Evolutionary conservation across 2,329 filamentous ascomycete genomes (phyloP), one percentile per base, ranked within the genome.

Genomic region (Botrytis fragariae): DNA sequence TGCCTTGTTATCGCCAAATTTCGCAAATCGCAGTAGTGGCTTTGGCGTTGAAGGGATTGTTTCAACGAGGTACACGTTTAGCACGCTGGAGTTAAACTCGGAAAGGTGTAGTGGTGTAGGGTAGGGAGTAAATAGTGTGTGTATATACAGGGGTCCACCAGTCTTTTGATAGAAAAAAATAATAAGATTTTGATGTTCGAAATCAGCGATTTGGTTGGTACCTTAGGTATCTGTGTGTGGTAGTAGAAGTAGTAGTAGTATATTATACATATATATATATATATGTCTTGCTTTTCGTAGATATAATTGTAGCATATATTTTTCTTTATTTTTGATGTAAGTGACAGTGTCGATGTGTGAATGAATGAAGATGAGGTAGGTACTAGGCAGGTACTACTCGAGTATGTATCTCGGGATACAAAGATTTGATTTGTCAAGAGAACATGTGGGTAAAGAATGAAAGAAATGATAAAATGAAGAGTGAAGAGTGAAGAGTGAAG

Each of bases 1-100:
- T 65, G 63, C 44, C 42, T 65, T 29, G 63, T 65, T 65, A 65
- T 65, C 61, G 61, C 61, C 37, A 63, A 62, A 61, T 29, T 42
- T 63, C 37, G 61, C 61, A 42, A 63, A 62, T 62, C 60, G 37
- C 60, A 62, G 35, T 61, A 42, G 37, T 63, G 37, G 25, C 29
- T 63, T 42, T 63, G 60, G 61, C 39, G n/a, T 44, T 44, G 39
- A 45, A 63, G 61, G 61, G 60, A 42, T 29, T n/a, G 37, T 63
- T 42, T 42, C 37, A 63, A 63, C 16, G 37, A 42, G 61, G 61
- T 42, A 25, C 20, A 37, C 20, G 59, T 25, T 35, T 61, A 61
- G 59, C 32, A 37, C 57, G 22, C 18, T 59, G 29, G 57, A 39
- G 35, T 62, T 20, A 44, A 63, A 44, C 25, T 63, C 37, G 61